Evolutionary conservation across 169 alveolate genomes (phyloP), one percentile per base, ranked within the genome.

Genomic region (Plasmodium inui): DNA sequence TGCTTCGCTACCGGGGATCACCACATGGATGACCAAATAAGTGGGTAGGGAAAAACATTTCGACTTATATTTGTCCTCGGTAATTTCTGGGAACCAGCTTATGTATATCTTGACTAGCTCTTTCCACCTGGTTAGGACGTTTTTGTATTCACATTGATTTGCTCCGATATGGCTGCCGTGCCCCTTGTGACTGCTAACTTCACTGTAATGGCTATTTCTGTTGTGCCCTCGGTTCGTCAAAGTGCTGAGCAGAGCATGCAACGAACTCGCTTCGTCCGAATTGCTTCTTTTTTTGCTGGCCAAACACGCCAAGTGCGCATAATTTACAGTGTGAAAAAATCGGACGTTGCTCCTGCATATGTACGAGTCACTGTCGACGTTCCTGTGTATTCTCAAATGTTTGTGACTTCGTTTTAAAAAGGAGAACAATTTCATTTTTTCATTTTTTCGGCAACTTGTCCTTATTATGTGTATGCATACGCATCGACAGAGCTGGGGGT

Each of bases 61-160:
- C 14, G 95, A 90, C 57, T 81, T 90, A 19, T 90, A 90, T n/a
- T 90, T 90, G 32, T 90, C 95, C 22, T 90, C 92, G 32, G n/a
- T 72, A 81, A 90, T 81, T 90, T 90, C 95, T 0, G 95, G 91
- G 34, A 81, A 80, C 95, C 95, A 90, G 78, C 84, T 81, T 67
- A 90, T 70, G 39, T 70, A 90, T 30, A 90, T 90, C 82, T 90
- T 90, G n/a, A 90, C 39, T 19, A n/a, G 39, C 39, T 67, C 28
- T 70, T 67, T 82, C 95, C 95, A 90, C 19, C 53, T 14, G 6
- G 71, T 34, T 22, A 90, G 8, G 53, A 46, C 6, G 26, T 28
- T 73, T 50, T 26, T 46, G 61, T 53, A 22, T 28, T 85, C 32
- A 85, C 22, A 17, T 34, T 10, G n/a, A 71, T 44, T 19, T 74